Evolutionary conservation across 768 basidiomycete species (phyloP).

Genomic region (Tubosaeta sp.): DNA sequence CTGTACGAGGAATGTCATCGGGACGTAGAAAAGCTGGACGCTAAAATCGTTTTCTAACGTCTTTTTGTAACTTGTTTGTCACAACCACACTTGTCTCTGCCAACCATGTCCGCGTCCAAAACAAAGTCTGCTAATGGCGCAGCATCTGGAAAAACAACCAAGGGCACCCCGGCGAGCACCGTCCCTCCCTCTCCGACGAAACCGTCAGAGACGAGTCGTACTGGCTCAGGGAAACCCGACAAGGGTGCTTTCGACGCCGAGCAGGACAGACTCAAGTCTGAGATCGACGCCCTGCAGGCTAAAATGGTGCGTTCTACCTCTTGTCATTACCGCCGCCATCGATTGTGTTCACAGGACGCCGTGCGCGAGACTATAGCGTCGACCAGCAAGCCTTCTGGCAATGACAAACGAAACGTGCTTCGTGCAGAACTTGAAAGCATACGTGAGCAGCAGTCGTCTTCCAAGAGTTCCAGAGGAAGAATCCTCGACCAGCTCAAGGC

Average conservation of each 20-base stretch:
- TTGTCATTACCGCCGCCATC: neutral
- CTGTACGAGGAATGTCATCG: constrained; percentile 80
- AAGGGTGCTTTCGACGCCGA: constrained; percentile 80
- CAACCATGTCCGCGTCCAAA: constrained; percentile 42
- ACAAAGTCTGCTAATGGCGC: constrained; percentile 51
- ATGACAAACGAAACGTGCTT: constrained; percentile 69
- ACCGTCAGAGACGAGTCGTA: constrained; percentile 15
- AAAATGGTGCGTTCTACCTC: constrained; percentile 63
- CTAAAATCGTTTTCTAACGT: constrained; percentile 58
- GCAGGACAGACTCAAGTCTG: constrained; percentile 74
- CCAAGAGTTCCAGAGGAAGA: constrained; percentile 68
- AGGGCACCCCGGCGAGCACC: constrained; percentile 23
- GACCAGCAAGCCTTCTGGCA: constrained; percentile 55
- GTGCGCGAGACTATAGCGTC: constrained; percentile 74
- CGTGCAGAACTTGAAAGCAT: constrained; percentile 78
- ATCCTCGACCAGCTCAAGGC: constrained; percentile 74
- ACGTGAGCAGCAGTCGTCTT: constrained; percentile 71
- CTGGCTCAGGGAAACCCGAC: constrained; percentile 66
- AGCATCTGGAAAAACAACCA: constrained; percentile 27
- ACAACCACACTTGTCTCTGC: constrained; percentile 16
- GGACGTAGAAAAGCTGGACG: constrained; percentile 82
- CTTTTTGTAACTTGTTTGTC: constrained; percentile 6
- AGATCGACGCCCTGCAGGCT: constrained; percentile 78
- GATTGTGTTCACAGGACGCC: constrained; percentile 43
- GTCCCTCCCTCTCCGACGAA: constrained; percentile 26